These are phyloP conservation scores for Kurtzmaniella quercitrusa DNA, from an alignment of 1,139 yeast genomes.

Conservation along the genomic window DNA sequence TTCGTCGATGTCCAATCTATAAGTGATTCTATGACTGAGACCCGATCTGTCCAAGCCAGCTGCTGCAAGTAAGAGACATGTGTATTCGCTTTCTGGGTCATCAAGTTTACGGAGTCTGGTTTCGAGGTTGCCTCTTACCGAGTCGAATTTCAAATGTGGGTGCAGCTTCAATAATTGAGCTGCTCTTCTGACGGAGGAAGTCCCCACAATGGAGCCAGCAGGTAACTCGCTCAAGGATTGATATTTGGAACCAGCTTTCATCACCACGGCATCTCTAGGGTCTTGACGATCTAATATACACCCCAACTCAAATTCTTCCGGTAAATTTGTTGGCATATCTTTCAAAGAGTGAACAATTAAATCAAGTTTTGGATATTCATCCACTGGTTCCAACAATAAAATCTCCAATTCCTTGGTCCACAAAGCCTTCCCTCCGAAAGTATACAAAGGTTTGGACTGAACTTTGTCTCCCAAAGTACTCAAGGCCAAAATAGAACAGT, in stretches of 20 bases:
- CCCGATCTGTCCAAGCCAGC: constrained; percentile 84
- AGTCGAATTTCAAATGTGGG: constrained; percentile 50
- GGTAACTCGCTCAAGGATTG: constrained; percentile 71
- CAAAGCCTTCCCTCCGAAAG: constrained; percentile 92
- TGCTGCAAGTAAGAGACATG: constrained; percentile 83
- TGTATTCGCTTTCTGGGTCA: constrained; percentile 58
- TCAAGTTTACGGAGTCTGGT: constrained; percentile 80
- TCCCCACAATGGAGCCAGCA: constrained; percentile 82
- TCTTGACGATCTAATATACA: constrained; percentile 82
- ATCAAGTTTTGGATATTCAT: constrained; percentile 68
- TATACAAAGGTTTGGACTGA: constrained; percentile 78
- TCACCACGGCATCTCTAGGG: constrained; percentile 90
- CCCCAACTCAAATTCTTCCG: constrained; percentile 86
- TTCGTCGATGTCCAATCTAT: constrained; percentile 66
- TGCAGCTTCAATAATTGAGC: constrained; percentile 51
- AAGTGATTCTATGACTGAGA: constrained; percentile 66
- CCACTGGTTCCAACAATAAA: constrained; percentile 58
- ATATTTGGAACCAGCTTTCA: constrained; percentile 65
- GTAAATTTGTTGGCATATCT: constrained; percentile 91
- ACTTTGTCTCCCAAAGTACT: constrained; percentile 89
- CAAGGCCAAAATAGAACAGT: constrained; percentile 69
- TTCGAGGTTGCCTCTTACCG: constrained; percentile 83
- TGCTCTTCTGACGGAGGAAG: constrained; percentile 89
- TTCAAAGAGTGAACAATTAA: constrained; percentile 90
- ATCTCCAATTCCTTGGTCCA: constrained; percentile 97